Percentiles rank a stretch among this genome's conserved stretches.
Conservation (phyloP, 148 eudicot genomes). For the Rhododendron kiyosumense region DNA sequence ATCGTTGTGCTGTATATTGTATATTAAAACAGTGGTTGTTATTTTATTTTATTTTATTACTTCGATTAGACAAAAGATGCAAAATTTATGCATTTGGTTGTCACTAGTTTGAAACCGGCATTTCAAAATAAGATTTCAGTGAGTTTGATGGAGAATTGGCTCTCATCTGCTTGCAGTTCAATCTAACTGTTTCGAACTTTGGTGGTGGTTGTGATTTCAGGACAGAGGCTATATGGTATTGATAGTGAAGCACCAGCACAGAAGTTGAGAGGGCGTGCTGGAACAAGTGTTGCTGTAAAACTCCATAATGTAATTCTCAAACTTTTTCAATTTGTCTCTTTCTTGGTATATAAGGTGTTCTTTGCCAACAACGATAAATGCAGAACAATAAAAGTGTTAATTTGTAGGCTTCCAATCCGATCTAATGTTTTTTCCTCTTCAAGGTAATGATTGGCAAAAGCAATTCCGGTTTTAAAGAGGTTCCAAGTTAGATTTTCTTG, state of each 20-base stretch:
- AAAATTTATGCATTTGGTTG: not conserved
- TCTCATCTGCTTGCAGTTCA: not conserved
- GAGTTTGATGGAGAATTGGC: not conserved
- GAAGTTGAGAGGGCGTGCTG: slow-evolving; percentile 84
- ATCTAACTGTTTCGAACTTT: not conserved
- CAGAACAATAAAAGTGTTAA: not conserved
- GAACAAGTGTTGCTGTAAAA: slow-evolving; percentile 80
- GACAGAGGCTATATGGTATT: slow-evolving; percentile 70
- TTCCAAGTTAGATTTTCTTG: no score
- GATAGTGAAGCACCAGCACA: slow-evolving; percentile 87
- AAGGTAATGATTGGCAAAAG: no score
- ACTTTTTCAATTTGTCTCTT: not conserved
- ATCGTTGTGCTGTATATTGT: no score
- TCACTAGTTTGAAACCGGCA: not conserved
- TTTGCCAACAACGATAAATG: not conserved
- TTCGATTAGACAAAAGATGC: no score
- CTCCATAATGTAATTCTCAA: slow-evolving; percentile 47
- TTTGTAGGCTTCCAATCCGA: no score
- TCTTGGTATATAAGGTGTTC: not conserved
- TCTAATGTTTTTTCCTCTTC: no score
- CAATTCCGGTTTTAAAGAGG: no score
- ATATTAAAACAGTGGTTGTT: no score
- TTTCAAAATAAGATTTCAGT: not conserved
- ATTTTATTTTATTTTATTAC: no score
- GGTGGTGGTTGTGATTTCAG: slow-evolving; percentile 27